Percentiles rank a stretch among this genome's conserved stretches.
phyloP scores from a whole-genome alignment of 345 rosid species.

The Salix brachista region DNA sequence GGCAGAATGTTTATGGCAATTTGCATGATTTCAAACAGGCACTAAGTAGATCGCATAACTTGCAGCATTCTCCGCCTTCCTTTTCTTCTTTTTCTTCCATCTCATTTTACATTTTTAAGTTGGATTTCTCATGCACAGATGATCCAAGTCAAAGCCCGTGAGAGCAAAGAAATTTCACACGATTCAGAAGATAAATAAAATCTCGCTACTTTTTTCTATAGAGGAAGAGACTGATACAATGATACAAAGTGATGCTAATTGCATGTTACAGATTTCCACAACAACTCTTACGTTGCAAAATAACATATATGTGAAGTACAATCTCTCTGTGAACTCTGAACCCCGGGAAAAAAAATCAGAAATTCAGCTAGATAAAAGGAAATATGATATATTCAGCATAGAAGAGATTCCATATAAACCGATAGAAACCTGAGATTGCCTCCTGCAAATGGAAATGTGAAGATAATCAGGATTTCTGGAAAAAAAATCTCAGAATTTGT shows the following conservation, averaged over 20 bases:
- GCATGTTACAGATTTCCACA: background rate
- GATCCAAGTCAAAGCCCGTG: background rate
- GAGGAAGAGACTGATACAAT: background rate
- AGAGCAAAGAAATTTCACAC: background rate
- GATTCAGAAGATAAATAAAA: background rate
- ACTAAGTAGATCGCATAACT: background rate
- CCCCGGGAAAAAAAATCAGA: background rate
- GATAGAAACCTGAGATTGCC: conserved; percentile 69
- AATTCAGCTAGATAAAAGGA: conserved; percentile 61
- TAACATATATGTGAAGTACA: background rate
- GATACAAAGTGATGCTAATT: background rate
- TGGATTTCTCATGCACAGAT: background rate
- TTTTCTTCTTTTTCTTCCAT: no score
- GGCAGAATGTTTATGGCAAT: no score
- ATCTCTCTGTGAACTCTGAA: background rate
- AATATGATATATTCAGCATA: conserved; percentile 79
- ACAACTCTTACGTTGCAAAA: background rate
- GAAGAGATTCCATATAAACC: conserved; percentile 92
- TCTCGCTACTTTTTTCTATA: background rate
- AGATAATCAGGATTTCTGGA: background rate
- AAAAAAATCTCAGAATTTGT: background rate
- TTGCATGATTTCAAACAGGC: no score
- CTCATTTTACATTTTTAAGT: no score
- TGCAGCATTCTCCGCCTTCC: background rate
- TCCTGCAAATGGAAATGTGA: conserved; percentile 50